Percentiles rank a stretch among this genome's conserved stretches.
phyloP scores from a whole-genome alignment of 1,284 basidiomycete species.

The Cryptococcus sp. region DNA sequence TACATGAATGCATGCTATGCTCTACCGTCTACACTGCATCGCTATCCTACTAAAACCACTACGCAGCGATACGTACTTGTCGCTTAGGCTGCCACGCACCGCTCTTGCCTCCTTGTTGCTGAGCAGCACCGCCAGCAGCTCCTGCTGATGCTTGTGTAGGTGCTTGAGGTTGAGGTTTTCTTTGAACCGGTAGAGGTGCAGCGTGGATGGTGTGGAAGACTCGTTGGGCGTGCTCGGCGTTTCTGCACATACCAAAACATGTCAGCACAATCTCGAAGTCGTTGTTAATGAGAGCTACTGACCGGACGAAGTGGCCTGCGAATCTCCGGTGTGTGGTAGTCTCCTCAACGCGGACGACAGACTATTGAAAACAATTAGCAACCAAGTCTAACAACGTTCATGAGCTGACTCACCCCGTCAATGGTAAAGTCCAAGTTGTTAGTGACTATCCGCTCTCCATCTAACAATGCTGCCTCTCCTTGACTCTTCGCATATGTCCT shows the following conservation, averaged over 20 bases:
- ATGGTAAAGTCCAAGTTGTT: constrained; percentile 96
- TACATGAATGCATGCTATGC: neutral
- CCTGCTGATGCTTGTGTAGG: constrained; percentile 11
- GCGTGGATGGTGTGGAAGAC: constrained; percentile 75
- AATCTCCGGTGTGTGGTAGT: constrained; percentile 88
- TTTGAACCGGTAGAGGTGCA: constrained; percentile 62
- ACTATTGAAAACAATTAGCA: constrained; percentile 55
- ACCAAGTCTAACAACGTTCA: neutral
- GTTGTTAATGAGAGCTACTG: neutral
- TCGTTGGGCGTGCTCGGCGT: constrained; percentile 83
- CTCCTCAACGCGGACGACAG: constrained; percentile 94
- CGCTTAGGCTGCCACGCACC: constrained; percentile 32
- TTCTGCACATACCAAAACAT: constrained; percentile 43
- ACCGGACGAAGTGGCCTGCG: constrained; percentile 93
- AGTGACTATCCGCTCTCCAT: constrained; percentile 83
- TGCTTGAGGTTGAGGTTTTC: constrained; percentile 17
- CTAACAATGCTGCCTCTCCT: constrained; percentile 65
- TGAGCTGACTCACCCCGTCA: constrained; percentile 66
- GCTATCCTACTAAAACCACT: neutral
- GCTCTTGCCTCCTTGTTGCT: constrained; percentile 14
- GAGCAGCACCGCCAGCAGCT: constrained; percentile 4
- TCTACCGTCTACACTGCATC: neutral
- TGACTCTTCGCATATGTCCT: constrained; percentile 65
- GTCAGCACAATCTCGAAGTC: neutral
- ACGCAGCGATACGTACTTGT: constrained; percentile 31